These are phyloP conservation scores for Colletotrichum sp. DNA, from an alignment of 2,329 filamentous ascomycete genomes.

Conservation along the genomic window DNA sequence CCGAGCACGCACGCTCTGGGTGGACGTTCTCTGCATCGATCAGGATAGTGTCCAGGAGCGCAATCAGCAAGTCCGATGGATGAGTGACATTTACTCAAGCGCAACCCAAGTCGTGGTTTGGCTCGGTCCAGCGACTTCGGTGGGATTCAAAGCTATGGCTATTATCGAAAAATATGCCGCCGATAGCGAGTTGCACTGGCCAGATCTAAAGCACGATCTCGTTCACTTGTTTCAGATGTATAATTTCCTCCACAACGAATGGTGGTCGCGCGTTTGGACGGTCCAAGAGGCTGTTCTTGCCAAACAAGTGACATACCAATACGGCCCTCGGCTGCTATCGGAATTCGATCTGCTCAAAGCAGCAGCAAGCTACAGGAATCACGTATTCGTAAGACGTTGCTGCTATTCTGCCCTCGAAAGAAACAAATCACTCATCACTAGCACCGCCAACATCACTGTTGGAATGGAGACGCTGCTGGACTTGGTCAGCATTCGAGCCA, in stretches of 20 bases:
- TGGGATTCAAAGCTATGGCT: fast-evolving
- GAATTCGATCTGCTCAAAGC: not conserved
- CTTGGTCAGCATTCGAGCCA: fast-evolving
- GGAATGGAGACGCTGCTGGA: not conserved
- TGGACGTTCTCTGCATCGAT: not conserved
- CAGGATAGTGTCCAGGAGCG: not conserved
- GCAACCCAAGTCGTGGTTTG: not conserved
- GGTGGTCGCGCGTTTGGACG: not conserved
- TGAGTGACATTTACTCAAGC: not conserved
- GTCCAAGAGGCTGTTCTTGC: not conserved
- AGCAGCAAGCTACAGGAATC: not conserved
- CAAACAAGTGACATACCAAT: not conserved
- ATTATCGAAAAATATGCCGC: not conserved
- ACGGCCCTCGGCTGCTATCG: not conserved
- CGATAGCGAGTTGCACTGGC: not conserved
- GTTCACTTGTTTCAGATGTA: not conserved
- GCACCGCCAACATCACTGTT: fast-evolving
- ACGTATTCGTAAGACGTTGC: fast-evolving
- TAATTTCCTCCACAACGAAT: fast-evolving
- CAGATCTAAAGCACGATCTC: fast-evolving
- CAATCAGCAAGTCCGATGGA: not conserved
- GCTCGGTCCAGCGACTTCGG: not conserved
- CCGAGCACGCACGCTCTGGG: not conserved
- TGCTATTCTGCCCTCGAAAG: not conserved
- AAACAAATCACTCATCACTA: not conserved